Conservation (phyloP, 495 filamentous ascomycete genomes). For the Penicillium ucsense region DNA sequence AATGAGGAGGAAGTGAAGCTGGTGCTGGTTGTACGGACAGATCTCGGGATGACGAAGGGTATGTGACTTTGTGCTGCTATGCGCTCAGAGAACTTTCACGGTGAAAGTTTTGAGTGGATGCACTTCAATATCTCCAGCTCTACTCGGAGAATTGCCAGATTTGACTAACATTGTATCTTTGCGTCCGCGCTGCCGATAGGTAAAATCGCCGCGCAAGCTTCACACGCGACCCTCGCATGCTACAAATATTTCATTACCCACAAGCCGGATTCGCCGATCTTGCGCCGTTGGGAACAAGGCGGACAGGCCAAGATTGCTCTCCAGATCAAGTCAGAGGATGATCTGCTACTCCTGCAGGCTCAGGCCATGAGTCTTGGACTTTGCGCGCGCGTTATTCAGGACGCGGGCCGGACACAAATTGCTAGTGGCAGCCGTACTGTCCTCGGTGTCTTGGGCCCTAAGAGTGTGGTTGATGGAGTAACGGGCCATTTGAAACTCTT, state of each 20-base stretch:
- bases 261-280: constrained; percentile 49
- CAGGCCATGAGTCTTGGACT: constrained; percentile 75
- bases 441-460: constrained; percentile 80
- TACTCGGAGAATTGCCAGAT: not conserved
- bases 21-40: constrained; percentile 83
- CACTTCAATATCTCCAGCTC: not conserved
- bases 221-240: constrained; percentile 93
- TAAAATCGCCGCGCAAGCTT: constrained; percentile 94
- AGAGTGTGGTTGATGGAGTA: constrained; percentile 74
- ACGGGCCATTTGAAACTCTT: constrained; percentile 84
- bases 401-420: constrained; percentile 97
- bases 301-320: constrained; percentile 92
- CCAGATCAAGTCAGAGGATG: constrained; percentile 73
- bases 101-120: too few relatives aligned
- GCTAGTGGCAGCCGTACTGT: constrained; percentile 86
- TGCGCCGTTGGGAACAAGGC: constrained; percentile 70
- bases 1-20: constrained; percentile 82
- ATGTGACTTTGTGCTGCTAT: constrained; percentile 9
- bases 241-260: constrained; percentile 72
- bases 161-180: constrained; percentile 3
- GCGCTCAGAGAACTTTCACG: too few relatives aligned
- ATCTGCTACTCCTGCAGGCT: constrained; percentile 65
- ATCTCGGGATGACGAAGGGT: constrained; percentile 96
- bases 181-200: constrained; percentile 38
- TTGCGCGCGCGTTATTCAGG: constrained; percentile 78